These are phyloP conservation scores for Sphaerulina populicola DNA, from an alignment of 2,329 filamentous ascomycete species.

Conservation along the genomic window DNA sequence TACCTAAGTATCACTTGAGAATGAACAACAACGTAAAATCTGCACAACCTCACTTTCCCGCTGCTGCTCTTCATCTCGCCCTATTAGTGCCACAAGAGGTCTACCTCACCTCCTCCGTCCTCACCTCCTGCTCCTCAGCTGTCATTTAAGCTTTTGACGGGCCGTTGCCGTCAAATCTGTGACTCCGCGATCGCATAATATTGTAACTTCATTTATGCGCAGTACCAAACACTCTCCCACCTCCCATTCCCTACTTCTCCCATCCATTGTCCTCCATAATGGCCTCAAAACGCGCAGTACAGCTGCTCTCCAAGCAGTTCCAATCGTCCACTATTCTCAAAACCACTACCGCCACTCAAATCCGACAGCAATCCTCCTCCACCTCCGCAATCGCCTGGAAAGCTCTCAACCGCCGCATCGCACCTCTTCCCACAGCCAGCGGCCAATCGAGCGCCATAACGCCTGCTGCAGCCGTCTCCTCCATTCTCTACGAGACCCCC, in stretches of 20 bases:
- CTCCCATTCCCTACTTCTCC: neutral
- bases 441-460: conserved; percentile 62
- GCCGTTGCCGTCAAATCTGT: neutral
- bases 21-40: too few species aligned
- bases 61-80: too few species aligned
- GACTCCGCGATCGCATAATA: neutral
- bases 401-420: conserved; percentile 82
- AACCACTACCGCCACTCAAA: conserved; percentile 22
- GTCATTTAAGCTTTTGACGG: neutral
- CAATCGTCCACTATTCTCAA: conserved; percentile 3
- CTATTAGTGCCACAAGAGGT: too few species aligned
- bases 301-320: conserved; percentile 20
- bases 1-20: too few species aligned
- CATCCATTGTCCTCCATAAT: conserved; percentile 17
- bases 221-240: neutral
- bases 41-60: too few species aligned
- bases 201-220: neutral
- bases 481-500: conserved; percentile 97
- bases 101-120: too few species aligned
- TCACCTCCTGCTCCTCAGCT: neutral
- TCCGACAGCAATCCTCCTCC: conserved; percentile 51
- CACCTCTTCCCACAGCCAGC: conserved; percentile 60
- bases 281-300: conserved; percentile 31
- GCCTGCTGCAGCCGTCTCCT: conserved; percentile 88
- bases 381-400: conserved; percentile 88